phyloP scores from a whole-genome alignment of 1,139 yeast species.

The Yamadazyma blattariae region DNA sequence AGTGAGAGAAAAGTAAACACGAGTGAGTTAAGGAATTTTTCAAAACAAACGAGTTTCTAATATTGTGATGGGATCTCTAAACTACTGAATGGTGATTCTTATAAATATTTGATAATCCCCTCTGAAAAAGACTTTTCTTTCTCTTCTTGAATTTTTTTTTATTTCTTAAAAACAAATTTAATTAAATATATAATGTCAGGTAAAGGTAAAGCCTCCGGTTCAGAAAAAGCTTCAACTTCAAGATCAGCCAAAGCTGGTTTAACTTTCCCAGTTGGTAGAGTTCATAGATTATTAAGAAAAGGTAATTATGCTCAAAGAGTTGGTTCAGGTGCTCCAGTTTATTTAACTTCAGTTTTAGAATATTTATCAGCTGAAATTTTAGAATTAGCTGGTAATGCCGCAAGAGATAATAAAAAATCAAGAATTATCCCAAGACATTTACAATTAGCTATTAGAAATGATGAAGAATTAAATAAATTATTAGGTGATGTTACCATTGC shows the following conservation, averaged over 20 bases:
- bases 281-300: constrained; percentile 53
- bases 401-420: constrained; percentile 55
- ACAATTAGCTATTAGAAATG: constrained; percentile 55
- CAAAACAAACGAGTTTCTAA: too few species aligned
- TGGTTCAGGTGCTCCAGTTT: constrained; percentile 56
- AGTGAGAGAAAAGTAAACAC: too few species aligned
- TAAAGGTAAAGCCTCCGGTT: constrained; percentile 52
- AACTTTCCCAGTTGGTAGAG: constrained; percentile 57
- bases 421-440: constrained; percentile 55
- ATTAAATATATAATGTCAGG: constrained; percentile 44
- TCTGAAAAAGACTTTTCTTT: too few species aligned
- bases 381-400: constrained; percentile 59
- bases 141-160: too few species aligned
- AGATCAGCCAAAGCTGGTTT: constrained; percentile 55
- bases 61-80: too few species aligned
- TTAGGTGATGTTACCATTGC: constrained; percentile 94
- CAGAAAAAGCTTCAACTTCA: constrained; percentile 52
- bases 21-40: too few species aligned
- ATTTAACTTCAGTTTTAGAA: constrained; percentile 52
- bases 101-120: constrained; percentile 4
- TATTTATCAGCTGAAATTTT: constrained; percentile 54
- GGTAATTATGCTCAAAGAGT: constrained; percentile 57
- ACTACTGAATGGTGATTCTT: too few species aligned
- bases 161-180: too few species aligned
- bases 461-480: constrained; percentile 52